Conservation (phyloP, 2,329 filamentous ascomycete species). For the Aspergillus hiratsukae region DNA sequence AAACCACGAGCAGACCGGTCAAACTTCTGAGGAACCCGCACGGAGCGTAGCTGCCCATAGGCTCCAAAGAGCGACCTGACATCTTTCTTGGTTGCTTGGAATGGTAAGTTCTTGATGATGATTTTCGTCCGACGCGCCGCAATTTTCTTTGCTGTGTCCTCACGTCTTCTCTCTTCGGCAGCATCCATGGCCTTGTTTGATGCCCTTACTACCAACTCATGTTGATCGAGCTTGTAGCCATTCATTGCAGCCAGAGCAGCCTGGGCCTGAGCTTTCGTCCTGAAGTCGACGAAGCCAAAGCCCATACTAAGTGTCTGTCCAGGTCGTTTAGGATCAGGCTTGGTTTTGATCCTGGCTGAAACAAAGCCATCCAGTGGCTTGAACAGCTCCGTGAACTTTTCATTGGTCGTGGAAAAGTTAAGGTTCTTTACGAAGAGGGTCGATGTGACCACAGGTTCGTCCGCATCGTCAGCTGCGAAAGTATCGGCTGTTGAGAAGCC, state of each 20-base stretch:
- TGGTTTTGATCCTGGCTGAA: conserved; percentile 86
- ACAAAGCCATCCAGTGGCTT: conserved; percentile 79
- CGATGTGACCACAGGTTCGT: conserved; percentile 54
- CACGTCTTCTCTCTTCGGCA: conserved; percentile 76
- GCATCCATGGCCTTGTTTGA: conserved; percentile 86
- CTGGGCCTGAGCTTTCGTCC: conserved; percentile 69
- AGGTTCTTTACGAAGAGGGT: conserved; percentile 92
- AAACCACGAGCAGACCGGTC: conserved; percentile 85
- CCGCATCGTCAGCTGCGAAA: conserved; percentile 38
- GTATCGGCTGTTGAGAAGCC: conserved; percentile 41
- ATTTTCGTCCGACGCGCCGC: conserved; percentile 80
- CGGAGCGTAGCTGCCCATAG: conserved; percentile 87
- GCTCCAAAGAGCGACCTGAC: conserved; percentile 77
- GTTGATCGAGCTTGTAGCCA: conserved; percentile 78
- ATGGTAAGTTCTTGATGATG: conserved; percentile 96
- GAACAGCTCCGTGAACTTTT: conserved; percentile 72
- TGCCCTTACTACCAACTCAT: conserved; percentile 77
- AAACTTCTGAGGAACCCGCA: conserved; percentile 93
- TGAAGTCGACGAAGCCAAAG: conserved; percentile 92
- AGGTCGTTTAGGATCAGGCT: conserved; percentile 83
- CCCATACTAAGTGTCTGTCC: conserved; percentile 92
- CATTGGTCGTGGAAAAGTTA: conserved; percentile 82
- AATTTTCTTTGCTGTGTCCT: conserved; percentile 77
- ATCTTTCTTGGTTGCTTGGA: conserved; percentile 92
- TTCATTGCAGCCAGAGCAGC: conserved; percentile 83